Evolutionary conservation across 305 asterid genomes (phyloP), one percentile per base, ranked within the genome.

Genomic region (Fraxinus ornus): DNA sequence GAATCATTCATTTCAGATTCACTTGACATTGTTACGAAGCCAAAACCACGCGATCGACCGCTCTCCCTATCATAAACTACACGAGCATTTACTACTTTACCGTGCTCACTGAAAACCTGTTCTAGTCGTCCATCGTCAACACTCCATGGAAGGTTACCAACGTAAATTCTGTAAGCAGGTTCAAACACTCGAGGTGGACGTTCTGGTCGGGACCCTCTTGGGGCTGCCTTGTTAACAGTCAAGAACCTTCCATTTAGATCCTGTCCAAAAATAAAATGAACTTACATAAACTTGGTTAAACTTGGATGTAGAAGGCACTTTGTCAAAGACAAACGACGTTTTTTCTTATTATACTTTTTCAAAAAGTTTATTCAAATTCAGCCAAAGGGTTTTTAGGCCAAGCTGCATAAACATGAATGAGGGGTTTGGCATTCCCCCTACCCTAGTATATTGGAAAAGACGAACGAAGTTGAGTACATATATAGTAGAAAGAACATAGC

Each of bases 31-130:
- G 80, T 86, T 26, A 96, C 93, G 79, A 96, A 96, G 75, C 99
- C 99, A 88, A 96, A 96, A 80, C 99, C 99, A 8, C 98, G 94
- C 4, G 99, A 96, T 82, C 96, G 80, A 44, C 97, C 95, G 64
- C 89, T 88, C 9, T 96, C 98, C 87, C 97, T 89, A 76, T 96
- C 98, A 62, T 49, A 85, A 79, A 96, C 88, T 55, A 96, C 98
- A 33, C 94, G 90, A 28, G 99, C 97, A 79, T 83, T 92, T 74
- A 86, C 85, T 17, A 94, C 98, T 85, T 91, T 93, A 5, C 98
- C 99, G 47, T 94, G 88, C 85, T 93, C 95, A 71, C 95, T 91
- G 88, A 96, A 96, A 39, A 91, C 57, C 89, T 94, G 89, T 83
- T 89, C 93, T 28, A 94, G 97, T 28, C 92, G 91, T 35, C 85